Evolutionary conservation across 371 early-diverging fungal species (phyloP), one percentile per base, ranked within the genome.

Genomic region (Phascolomyces articulosus): DNA sequence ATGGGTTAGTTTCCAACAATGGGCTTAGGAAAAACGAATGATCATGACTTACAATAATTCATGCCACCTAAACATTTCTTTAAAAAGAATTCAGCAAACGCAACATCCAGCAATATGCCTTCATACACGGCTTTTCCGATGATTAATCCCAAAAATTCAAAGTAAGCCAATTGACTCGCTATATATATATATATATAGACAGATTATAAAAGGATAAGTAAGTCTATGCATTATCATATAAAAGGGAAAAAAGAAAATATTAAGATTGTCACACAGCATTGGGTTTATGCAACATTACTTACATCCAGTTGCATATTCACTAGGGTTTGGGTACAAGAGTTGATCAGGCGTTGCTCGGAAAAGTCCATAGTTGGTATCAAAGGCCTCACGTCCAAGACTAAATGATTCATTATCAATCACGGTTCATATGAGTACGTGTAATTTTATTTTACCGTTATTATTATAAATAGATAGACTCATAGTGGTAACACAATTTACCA

Each of bases 41-140:
- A 40, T 29, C 24, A 11, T 8, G 3, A 78, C 87, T 78, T 78
- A 87, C 89, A 73, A 68, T 89, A 86, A 60, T 87, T 84, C 41
- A 79, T 77, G 72, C 86, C 78, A 7, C 93, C 94, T 18, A 97
- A 79, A 84, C 95, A 94, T 66, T 93, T 94, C 44, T 91, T 87
- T 59, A 96, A 73, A 70, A 98, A 96, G 80, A 97, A 98, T 6
- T 85, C 85, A 27, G 97, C 96, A 85, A 98, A 97, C 7, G 91
- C 88, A 10, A 87, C 91, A 60, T 97, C 96, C n/a, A 97, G 80
- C 21, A 98, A 77, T 26, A 97, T 91, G 24, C 95, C 95, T 72
- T 97, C 96, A 62, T 95, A 95, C 24, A 98, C 74, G 0, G 97
- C 97, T 75, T 97, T 97, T 59, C 96, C 97, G 28, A 98, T 83